Percentiles rank a stretch among this genome's conserved stretches.
Conservation (phyloP, 2,329 filamentous ascomycete species). For the Sporothrix protearum region DNA sequence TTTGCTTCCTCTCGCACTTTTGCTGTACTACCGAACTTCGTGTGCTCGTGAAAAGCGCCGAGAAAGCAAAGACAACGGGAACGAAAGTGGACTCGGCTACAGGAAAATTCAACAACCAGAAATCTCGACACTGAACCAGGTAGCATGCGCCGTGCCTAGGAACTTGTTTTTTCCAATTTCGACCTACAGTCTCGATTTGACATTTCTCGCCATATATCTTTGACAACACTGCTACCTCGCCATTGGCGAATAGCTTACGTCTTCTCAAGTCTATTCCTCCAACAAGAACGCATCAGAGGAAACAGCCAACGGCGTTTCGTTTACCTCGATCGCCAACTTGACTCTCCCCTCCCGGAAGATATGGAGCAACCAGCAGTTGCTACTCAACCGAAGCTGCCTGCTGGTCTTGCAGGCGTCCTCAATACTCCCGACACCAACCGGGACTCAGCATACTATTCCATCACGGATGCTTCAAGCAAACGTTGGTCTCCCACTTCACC, state of each 20-base stretch:
- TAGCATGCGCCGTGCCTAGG: not conserved
- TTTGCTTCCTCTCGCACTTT: not conserved
- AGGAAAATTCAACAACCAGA: not conserved
- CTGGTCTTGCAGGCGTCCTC: constrained; percentile 49
- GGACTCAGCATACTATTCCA: constrained; percentile 53
- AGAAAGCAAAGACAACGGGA: constrained; percentile 9
- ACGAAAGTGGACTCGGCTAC: constrained; percentile 13
- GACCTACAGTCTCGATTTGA: not conserved
- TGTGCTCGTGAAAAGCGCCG: constrained; percentile 6
- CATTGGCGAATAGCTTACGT: not conserved
- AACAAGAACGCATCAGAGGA: not conserved
- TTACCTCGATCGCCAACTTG: not conserved
- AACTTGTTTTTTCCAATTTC: not conserved
- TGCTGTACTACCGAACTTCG: constrained; percentile 1
- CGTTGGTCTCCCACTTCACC: constrained; percentile 39
- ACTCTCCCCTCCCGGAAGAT: not conserved
- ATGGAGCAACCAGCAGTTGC: constrained; percentile 42
- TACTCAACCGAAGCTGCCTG: constrained; percentile 45
- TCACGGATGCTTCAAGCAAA: constrained; percentile 49
- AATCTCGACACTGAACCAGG: not conserved
- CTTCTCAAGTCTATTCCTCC: not conserved
- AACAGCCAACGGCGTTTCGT: not conserved
- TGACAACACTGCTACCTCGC: not conserved
- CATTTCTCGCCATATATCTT: not conserved
- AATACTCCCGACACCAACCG: constrained; percentile 50